phyloP scores from a whole-genome alignment of 1,139 yeast species.

The Candida anutae region DNA sequence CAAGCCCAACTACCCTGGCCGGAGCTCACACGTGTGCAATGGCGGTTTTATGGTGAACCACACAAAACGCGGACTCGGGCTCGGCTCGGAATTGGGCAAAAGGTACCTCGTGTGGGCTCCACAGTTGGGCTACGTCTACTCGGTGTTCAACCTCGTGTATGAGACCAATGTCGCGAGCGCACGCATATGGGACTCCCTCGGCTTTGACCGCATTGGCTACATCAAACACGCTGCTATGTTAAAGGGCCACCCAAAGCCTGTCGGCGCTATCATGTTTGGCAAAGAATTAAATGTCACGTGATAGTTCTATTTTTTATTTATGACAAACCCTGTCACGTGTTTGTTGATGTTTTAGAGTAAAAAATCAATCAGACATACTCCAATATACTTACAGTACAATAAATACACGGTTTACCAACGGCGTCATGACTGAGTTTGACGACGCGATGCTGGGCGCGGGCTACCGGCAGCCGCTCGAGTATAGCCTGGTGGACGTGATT shows the following conservation, averaged over 20 bases:
- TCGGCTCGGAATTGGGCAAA: slow-evolving; percentile 58
- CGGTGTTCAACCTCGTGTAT: slow-evolving; percentile 78
- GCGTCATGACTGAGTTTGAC: slow-evolving; percentile 29
- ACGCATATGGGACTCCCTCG: slow-evolving; percentile 67
- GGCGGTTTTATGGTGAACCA: slow-evolving; percentile 68
- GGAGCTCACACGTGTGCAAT: slow-evolving; percentile 74
- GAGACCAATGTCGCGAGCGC: slow-evolving; percentile 63
- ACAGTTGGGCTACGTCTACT: slow-evolving; percentile 60
- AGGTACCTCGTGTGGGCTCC: slow-evolving; percentile 63
- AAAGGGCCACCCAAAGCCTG: slow-evolving; percentile 51
- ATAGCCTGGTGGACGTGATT: slow-evolving; percentile 22
- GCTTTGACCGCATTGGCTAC: slow-evolving; percentile 66
- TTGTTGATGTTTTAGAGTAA: too few species aligned
- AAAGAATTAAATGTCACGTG: slow-evolving; percentile 48
- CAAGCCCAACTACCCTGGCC: slow-evolving; percentile 71
- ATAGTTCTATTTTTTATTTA: too few species aligned
- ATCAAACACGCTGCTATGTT: slow-evolving; percentile 60
- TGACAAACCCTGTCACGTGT: too few species aligned
- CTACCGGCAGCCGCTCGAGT: slow-evolving; percentile 28
- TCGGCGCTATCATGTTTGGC: slow-evolving; percentile 64
- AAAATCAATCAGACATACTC: too few species aligned
- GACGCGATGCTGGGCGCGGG: slow-evolving; percentile 29
- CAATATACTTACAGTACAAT: slow-evolving; percentile 14
- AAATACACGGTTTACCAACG: slow-evolving; percentile 8
- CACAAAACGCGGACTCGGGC: slow-evolving; percentile 45